Evolutionary conservation across 73 alveolate genomes (phyloP).

Genomic region (Symbiodinium pilosum): DNA sequence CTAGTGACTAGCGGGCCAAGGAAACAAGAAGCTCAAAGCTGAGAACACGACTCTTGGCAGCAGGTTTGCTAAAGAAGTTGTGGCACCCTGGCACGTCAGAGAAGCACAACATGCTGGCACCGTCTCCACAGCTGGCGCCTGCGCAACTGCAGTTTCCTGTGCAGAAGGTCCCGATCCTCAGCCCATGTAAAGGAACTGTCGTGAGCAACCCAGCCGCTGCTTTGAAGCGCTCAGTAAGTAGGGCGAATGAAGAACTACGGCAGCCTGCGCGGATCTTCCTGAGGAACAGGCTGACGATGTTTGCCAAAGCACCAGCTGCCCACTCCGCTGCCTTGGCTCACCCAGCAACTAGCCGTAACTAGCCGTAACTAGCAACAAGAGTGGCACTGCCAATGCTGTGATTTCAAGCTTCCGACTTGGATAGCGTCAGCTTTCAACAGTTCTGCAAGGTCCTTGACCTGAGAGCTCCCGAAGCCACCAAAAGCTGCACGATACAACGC

Average conservation of each 20-base stretch:
- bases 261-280: too few species aligned
- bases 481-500: not conserved
- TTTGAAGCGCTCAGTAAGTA: too few species aligned
- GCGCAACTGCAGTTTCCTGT: constrained; percentile 59
- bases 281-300: constrained; percentile 17
- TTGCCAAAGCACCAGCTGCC: constrained; percentile 93
- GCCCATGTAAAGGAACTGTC: too few species aligned
- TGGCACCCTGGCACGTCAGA: constrained; percentile 17
- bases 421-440: constrained; percentile 45
- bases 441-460: constrained; percentile 39
- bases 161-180: constrained; percentile 58
- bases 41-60: constrained; percentile 3
- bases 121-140: not conserved
- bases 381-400: too few species aligned
- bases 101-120: not conserved
- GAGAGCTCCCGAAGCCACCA: not conserved
- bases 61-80: constrained; percentile 50
- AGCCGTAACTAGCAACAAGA: too few species aligned
- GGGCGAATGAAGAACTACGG: too few species aligned
- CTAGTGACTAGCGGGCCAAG: too few species aligned
- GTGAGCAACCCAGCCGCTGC: too few species aligned
- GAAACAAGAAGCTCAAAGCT: not conserved
- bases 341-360: too few species aligned
- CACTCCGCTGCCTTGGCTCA: constrained; percentile 78
- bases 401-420: constrained; percentile 15